Percentiles rank a stretch among this genome's conserved stretches.
Evolutionary conservation across 1,284 basidiomycete genomes (phyloP).

Genomic region (Athelia psychrophila): DNA sequence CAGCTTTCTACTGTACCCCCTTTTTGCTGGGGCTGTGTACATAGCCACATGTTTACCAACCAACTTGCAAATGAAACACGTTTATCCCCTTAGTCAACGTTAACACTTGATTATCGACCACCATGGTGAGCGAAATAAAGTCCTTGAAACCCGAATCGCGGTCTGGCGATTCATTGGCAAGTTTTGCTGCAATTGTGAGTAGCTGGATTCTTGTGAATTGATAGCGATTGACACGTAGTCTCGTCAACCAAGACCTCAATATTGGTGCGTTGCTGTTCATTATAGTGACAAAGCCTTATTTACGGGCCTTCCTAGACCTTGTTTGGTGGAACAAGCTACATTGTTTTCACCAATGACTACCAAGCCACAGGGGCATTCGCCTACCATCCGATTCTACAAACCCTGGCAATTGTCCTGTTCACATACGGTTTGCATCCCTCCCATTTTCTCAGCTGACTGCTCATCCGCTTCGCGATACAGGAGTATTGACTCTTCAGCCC

Average conservation of each 20-base stretch:
- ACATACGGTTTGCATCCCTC: constrained; percentile 47
- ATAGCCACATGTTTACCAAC: too few relatives aligned
- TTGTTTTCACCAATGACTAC: constrained; percentile 48
- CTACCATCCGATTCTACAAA: constrained; percentile 63
- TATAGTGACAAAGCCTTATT: constrained; percentile 4
- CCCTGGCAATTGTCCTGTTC: constrained; percentile 49
- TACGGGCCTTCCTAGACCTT: constrained; percentile 42
- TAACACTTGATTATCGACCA: background rate
- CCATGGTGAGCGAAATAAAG: background rate
- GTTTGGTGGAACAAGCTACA: constrained; percentile 41
- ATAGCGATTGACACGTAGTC: background rate
- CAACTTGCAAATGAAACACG: too few relatives aligned
- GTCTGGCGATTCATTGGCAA: constrained; percentile 17
- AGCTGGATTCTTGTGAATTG: too few relatives aligned
- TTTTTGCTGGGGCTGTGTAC: too few relatives aligned
- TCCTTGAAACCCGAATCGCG: constrained; percentile 19
- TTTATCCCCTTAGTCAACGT: too few relatives aligned
- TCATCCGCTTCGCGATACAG: constrained; percentile 27
- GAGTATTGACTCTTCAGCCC: constrained; percentile 71
- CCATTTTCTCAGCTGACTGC: background rate
- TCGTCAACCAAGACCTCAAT: background rate
- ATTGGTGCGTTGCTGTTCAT: constrained; percentile 8
- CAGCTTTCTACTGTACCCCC: too few relatives aligned
- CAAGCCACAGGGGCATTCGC: constrained; percentile 54
- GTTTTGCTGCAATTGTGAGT: constrained; percentile 16